These are phyloP conservation scores for Fusarium chuoi DNA, from an alignment of 2,329 filamentous ascomycete species.

Conservation along the genomic window DNA sequence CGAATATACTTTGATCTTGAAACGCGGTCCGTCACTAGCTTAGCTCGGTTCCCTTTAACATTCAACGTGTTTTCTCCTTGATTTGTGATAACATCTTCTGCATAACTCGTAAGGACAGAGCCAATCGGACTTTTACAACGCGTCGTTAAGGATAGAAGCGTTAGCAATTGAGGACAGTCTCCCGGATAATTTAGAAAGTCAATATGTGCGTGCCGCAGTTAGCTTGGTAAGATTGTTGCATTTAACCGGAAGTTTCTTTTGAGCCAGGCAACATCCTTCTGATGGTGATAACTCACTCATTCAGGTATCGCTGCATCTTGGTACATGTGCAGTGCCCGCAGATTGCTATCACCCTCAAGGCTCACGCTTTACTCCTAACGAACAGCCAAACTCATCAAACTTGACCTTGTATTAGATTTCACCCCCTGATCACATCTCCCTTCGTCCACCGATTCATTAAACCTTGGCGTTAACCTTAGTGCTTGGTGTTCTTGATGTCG, in stretches of 20 bases:
- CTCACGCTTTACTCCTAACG: not conserved
- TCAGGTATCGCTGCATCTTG: not conserved
- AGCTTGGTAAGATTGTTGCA: not conserved
- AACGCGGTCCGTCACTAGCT: not conserved
- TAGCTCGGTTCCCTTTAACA: not conserved
- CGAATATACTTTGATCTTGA: slow-evolving; percentile 12
- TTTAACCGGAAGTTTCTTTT: not conserved
- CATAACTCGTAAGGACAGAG: not conserved
- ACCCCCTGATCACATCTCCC: not conserved
- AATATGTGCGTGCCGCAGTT: not conserved
- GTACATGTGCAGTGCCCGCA: not conserved
- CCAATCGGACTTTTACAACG: not conserved
- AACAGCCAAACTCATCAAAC: not conserved
- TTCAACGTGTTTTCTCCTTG: not conserved
- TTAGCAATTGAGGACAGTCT: not conserved
- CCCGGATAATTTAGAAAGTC: not conserved
- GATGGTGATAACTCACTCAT: not conserved
- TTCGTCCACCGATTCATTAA: not conserved
- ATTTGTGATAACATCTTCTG: not conserved
- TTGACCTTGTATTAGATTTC: not conserved
- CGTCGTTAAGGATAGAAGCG: not conserved
- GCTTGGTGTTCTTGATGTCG: slow-evolving; percentile 28
- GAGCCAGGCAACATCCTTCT: not conserved
- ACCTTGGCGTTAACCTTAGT: not conserved
- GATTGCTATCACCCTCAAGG: not conserved